A percentile compares a stretch with the other conserved stretches of the same genome.
phyloP scores from a whole-genome alignment of 306 rosid species.

The Begonia loranthoides region DNA sequence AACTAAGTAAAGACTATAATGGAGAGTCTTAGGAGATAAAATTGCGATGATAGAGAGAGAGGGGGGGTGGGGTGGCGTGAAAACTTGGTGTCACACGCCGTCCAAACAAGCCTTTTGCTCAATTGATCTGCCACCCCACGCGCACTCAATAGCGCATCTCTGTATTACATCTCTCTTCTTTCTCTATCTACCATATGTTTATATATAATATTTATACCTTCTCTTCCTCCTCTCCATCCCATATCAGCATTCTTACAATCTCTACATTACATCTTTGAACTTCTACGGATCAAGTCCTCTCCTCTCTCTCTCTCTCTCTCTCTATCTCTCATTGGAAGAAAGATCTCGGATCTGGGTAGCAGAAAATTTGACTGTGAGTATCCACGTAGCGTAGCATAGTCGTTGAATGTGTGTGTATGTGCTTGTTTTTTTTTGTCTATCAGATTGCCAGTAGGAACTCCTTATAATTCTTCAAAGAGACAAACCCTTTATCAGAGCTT shows the following conservation, averaged over 20 bases:
- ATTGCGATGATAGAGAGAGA: slow-evolving; percentile 23
- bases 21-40: slow-evolving; percentile 29
- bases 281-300: background rate
- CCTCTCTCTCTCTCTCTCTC: slow-evolving; percentile 10
- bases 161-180: background rate
- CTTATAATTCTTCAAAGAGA: no score
- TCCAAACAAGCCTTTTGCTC: slow-evolving; percentile 61
- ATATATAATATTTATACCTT: background rate
- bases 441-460: no score
- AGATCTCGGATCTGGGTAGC: background rate
- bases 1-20: no score
- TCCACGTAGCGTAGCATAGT: background rate
- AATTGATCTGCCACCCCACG: slow-evolving; percentile 82
- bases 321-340: background rate
- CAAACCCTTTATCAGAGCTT: no score
- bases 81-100: slow-evolving; percentile 83
- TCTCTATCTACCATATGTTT: background rate
- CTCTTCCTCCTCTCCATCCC: background rate
- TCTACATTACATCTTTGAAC: background rate
- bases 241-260: background rate
- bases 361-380: background rate
- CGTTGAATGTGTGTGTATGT: slow-evolving; percentile 1
- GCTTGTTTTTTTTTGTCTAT: slow-evolving; percentile 5
- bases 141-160: slow-evolving; percentile 54
- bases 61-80: slow-evolving; percentile 71